Evolutionary conservation across 352 stramenopile species (phyloP).

Genomic region (Elongisporangium prolatum): DNA sequence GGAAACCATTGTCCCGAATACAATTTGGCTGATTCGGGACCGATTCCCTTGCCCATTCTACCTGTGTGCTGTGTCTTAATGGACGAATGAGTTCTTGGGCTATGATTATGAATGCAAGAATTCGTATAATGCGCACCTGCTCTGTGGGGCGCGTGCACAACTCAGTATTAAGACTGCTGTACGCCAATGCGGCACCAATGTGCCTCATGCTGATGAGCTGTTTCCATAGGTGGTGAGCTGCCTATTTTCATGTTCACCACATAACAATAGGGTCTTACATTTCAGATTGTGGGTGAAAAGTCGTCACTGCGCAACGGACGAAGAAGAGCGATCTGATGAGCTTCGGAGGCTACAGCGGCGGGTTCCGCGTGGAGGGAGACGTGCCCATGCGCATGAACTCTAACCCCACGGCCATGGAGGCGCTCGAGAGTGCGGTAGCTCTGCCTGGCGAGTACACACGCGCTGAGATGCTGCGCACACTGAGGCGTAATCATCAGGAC

Average conservation of each 20-base stretch:
- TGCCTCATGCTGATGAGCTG: not conserved
- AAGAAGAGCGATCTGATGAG: constrained; percentile 5
- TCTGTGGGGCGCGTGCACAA: too few relatives aligned
- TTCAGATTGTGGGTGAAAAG: not conserved
- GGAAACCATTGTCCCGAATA: not conserved
- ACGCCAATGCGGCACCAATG: not conserved
- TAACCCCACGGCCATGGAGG: constrained; percentile 50
- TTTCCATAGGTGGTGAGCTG: not conserved
- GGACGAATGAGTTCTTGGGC: not conserved
- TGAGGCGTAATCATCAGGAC: constrained; percentile 57
- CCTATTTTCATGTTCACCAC: constrained; percentile 1
- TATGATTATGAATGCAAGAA: not conserved
- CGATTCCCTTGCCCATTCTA: not conserved
- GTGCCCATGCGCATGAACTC: constrained; percentile 18
- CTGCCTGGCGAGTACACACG: constrained; percentile 52
- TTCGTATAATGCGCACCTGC: too few relatives aligned
- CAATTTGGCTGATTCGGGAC: not conserved
- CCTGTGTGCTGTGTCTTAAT: not conserved
- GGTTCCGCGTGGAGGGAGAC: constrained; percentile 28
- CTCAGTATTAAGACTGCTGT: not conserved
- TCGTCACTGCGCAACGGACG: constrained; percentile 18
- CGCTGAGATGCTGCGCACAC: constrained; percentile 47
- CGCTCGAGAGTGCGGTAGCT: constrained; percentile 61
- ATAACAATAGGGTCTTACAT: not conserved
- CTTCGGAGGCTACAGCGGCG: constrained; percentile 15